Evolutionary conservation across 306 rosid species (phyloP).

Genomic region (Crotalaria pallida): DNA sequence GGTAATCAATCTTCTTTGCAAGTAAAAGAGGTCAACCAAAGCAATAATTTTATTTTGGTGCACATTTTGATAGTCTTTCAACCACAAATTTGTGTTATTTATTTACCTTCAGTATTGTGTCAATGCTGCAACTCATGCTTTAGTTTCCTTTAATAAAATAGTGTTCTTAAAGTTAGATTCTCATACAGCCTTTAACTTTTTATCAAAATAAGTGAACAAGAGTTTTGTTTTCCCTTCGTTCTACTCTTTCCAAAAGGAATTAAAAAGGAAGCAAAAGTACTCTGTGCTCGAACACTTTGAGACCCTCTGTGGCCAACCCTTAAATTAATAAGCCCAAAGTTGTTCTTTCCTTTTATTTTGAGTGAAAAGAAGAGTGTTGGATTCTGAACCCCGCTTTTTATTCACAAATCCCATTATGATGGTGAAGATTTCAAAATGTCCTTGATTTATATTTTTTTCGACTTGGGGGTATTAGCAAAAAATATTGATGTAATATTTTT

Average conservation of each 20-base stretch:
- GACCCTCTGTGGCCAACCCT: not conserved
- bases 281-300: not conserved
- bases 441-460: too few relatives aligned
- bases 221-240: not conserved
- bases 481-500: too few relatives aligned
- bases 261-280: not conserved
- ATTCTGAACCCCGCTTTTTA: too few relatives aligned
- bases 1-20: not conserved
- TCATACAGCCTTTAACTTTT: slow-evolving; percentile 1
- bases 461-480: too few relatives aligned
- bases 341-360: not conserved
- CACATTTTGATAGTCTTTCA: not conserved
- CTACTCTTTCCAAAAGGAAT: not conserved
- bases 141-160: slow-evolving; percentile 13
- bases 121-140: not conserved
- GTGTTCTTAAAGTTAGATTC: slow-evolving; percentile 25
- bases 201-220: not conserved
- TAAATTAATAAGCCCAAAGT: not conserved
- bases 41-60: not conserved
- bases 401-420: too few relatives aligned
- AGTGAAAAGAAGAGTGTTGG: not conserved
- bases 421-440: too few relatives aligned
- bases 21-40: not conserved
- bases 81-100: slow-evolving; percentile 17
- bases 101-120: not conserved